Percentiles rank a stretch among this genome's conserved stretches.
phyloP scores from a whole-genome alignment of 306 rosid genomes.

The Betula pendula region DNA sequence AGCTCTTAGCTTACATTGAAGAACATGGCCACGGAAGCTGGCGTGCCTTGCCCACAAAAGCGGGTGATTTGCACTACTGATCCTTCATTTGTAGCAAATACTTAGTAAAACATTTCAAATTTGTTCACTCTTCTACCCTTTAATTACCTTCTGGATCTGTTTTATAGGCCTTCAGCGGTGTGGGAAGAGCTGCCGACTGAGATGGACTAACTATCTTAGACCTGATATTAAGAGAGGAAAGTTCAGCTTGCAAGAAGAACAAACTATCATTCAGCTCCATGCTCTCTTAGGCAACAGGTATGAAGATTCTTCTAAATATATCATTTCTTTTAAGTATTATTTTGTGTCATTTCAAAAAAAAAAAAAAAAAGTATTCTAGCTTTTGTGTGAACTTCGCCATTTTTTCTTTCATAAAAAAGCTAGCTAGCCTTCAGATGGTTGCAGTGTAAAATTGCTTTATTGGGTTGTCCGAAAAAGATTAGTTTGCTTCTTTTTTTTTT shows the following conservation, averaged over 20 bases:
- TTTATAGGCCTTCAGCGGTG: conserved; percentile 87
- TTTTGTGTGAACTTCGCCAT: no score
- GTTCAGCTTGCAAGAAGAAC: conserved; percentile 97
- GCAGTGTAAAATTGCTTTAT: background rate
- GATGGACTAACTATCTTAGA: conserved; percentile 98
- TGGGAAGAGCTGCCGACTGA: conserved; percentile 94
- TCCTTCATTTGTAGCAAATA: background rate
- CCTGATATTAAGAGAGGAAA: conserved; percentile 99
- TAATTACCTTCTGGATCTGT: conserved; percentile 7
- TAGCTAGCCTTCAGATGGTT: background rate
- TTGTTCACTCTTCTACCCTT: background rate
- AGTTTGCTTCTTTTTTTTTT: no score
- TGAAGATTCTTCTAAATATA: conserved; percentile 8
- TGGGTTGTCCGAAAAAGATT: no score
- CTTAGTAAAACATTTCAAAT: background rate
- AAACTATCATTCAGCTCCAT: conserved; percentile 97
- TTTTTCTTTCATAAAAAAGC: background rate
- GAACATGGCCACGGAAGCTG: conserved; percentile 99
- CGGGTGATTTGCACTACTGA: conserved; percentile 48
- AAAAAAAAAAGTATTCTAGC: no score
- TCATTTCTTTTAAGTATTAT: background rate
- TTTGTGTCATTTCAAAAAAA: no score
- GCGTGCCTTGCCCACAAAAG: conserved; percentile 96
- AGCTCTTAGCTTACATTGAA: conserved; percentile 89
- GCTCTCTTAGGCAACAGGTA: conserved; percentile 99